Base-by-base conservation (phyloP, 1,284 basidiomycete species). In the Irpex rosettiformis region DNA sequence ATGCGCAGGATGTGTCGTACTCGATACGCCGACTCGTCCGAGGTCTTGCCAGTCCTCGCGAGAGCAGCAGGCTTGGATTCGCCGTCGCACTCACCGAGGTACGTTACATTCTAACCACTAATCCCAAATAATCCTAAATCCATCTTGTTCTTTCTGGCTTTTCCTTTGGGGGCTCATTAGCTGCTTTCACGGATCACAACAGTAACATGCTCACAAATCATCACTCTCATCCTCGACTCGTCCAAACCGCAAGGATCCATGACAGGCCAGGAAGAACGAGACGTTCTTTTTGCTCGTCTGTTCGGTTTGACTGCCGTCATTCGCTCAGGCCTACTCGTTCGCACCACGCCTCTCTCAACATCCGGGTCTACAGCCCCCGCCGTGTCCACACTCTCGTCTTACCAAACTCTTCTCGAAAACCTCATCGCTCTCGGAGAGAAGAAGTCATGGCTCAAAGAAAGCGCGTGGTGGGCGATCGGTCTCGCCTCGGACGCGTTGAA, bases 31-130 rank as follows among this genome's bases (percentile, higher is more conserved):
- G 95, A 33, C 80, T 97, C 28, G 77, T 96, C 29, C 80, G 94
- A 45, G 96, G 96, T 18, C 78, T 99, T 25, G 94, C 91, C 0
- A 95, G 92, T 73, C 91, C 94, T 1, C 80, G 96, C 64, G 95
- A 98, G 73, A 94, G 92, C 73, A 95, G 94, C 70, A 78, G 96
- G 64, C 77, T 97, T 33, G 96, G 96, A 11, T 99, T 98, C 70
- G 93, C 96, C 6, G 96, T 98, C 47, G 94, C 95, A 18, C 78
- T 99, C 64, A 95, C 96, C 1, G 96, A 98, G 80, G 94, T 95
- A 68, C 64, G 86, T 77, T 37, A 55, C 29, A 11, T 57, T 16
- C 7, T 13, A 43, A 30, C 49, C 43, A 56, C 8, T 48, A 22
- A 18, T 22, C 57, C 10, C 29, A 22, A 47, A 54, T 33, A 3